phyloP scores from a whole-genome alignment of 176 grass and related monocot species.

The Eragrostis curvula region DNA sequence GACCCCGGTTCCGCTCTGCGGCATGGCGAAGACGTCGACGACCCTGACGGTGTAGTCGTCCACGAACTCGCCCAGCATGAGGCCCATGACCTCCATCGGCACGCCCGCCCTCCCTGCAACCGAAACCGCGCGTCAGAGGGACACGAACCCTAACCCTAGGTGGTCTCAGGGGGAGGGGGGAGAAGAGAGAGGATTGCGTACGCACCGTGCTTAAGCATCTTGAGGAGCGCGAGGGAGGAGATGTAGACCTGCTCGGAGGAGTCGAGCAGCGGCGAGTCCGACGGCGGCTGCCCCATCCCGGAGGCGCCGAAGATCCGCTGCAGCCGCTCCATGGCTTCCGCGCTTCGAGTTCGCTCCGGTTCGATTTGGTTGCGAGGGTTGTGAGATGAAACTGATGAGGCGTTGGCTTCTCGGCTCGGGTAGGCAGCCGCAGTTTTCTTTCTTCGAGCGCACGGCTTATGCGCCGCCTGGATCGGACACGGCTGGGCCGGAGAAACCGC shows the following conservation, averaged over 20 bases:
- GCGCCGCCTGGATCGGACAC: neutral
- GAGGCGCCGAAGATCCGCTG: conserved; percentile 92
- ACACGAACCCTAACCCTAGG: conserved; percentile 27
- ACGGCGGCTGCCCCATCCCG: conserved; percentile 86
- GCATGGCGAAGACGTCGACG: conserved; percentile 98
- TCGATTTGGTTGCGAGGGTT: conserved; percentile 5
- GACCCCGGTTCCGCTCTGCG: conserved; percentile 96
- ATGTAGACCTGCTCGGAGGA: conserved; percentile 99
- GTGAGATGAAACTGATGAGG: neutral
- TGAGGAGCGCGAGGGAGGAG: conserved; percentile 97
- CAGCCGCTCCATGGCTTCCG: conserved; percentile 80
- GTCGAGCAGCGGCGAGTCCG: conserved; percentile 94
- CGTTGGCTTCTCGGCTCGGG: neutral
- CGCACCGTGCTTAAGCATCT: conserved; percentile 99
- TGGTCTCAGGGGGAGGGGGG: neutral
- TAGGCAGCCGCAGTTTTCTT: conserved; percentile 8
- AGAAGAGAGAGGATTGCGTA: neutral
- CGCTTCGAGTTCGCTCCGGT: neutral
- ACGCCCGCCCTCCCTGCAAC: conserved; percentile 84
- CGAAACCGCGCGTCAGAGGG: neutral
- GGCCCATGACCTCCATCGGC: conserved; percentile 98
- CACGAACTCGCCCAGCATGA: conserved; percentile 97
- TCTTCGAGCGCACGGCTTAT: conserved; percentile 29
- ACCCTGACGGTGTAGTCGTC: conserved; percentile 98
- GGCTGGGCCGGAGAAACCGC: neutral